These are phyloP conservation scores for Aureobasidium subglaciale DNA, from an alignment of 2,329 filamentous ascomycete species.

Conservation along the genomic window DNA sequence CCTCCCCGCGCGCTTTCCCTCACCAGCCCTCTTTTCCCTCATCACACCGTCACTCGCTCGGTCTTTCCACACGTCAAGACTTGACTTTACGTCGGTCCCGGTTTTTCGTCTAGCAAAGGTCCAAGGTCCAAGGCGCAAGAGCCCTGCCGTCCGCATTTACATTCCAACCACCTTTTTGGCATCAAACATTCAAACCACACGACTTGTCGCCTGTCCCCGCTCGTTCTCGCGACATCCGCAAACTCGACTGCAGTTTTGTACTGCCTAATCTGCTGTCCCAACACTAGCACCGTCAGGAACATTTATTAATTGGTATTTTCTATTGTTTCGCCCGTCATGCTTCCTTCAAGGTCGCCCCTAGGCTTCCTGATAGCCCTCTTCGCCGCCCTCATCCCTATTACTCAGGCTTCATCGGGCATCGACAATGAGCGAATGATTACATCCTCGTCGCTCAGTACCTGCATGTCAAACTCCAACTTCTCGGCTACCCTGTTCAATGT, in stretches of 20 bases:
- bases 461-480: constrained; percentile 77
- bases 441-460: constrained; percentile 77
- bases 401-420: constrained; percentile 20
- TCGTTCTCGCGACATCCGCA: background rate
- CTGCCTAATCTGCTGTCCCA: background rate
- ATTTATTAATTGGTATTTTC: constrained; percentile 1
- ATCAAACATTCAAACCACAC: background rate
- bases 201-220: constrained; percentile 2
- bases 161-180: constrained; percentile 9
- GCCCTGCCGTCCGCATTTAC: background rate
- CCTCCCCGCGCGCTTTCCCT: constrained; percentile 1
- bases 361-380: constrained; percentile 29
- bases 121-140: background rate
- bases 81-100: background rate
- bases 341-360: constrained; percentile 25
- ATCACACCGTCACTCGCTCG: constrained; percentile 8
- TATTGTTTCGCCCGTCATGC: constrained; percentile 21
- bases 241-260: background rate
- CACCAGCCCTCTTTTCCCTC: background rate
- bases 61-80: constrained; percentile 5
- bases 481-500: constrained; percentile 86
- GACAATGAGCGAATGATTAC: constrained; percentile 56
- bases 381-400: constrained; percentile 37
- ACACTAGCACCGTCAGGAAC: background rate
- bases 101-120: background rate